Evolutionary conservation across 768 basidiomycete species (phyloP).

Genomic region (Kwoniella shandongensis): DNA sequence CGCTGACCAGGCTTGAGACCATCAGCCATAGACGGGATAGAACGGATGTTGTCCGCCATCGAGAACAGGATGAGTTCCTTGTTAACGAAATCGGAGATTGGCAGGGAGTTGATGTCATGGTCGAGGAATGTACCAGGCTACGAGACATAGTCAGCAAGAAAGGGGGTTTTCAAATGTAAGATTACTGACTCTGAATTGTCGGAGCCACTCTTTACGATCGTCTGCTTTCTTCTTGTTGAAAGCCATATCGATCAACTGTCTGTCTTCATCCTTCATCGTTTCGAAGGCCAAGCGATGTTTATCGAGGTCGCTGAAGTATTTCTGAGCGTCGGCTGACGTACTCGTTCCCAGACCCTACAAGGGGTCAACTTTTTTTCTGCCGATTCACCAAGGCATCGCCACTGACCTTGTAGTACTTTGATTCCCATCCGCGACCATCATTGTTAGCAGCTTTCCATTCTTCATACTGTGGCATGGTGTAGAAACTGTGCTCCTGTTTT

Average conservation of each 20-base stretch:
- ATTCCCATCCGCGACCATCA: slow-evolving; percentile 75
- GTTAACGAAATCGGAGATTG: slow-evolving; percentile 94
- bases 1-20: slow-evolving; percentile 97
- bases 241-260: slow-evolving; percentile 87
- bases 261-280: slow-evolving; percentile 74
- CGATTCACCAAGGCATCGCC: not conserved
- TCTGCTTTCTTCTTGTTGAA: slow-evolving; percentile 99
- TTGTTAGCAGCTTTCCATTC: slow-evolving; percentile 80
- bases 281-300: slow-evolving; percentile 95
- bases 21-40: slow-evolving; percentile 90
- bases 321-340: slow-evolving; percentile 79
- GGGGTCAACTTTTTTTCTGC: slow-evolving; percentile 5
- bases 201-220: slow-evolving; percentile 96
- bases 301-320: slow-evolving; percentile 87
- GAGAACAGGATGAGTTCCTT: slow-evolving; percentile 97
- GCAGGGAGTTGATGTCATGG: slow-evolving; percentile 80
- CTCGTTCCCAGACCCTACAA: slow-evolving; percentile 91
- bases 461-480: slow-evolving; percentile 95
- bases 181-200: slow-evolving; percentile 74
- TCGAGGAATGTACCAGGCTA: slow-evolving; percentile 92
- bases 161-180: too few relatives aligned
- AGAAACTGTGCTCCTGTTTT: slow-evolving; percentile 77
- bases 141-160: not conserved
- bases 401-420: slow-evolving; percentile 94
- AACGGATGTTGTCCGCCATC: slow-evolving; percentile 98